Base-by-base conservation (phyloP, 2,329 filamentous ascomycete genomes). In the Hymenoscyphus scutula region DNA sequence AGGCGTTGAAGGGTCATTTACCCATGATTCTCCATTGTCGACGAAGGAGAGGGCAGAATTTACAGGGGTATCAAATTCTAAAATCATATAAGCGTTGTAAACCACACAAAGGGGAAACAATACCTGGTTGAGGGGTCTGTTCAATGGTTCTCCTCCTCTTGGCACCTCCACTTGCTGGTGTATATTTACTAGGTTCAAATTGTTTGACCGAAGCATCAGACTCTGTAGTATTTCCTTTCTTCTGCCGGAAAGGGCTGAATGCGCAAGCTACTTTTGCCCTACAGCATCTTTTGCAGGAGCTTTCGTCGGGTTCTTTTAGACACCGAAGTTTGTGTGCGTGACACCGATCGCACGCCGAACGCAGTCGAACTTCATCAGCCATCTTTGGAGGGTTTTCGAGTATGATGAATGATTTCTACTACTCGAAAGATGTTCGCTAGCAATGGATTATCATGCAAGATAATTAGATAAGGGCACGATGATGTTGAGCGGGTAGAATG, bases 251-350 rank as follows among this genome's bases (percentile, higher is more conserved):
- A 11, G 79, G 79, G 38, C 79, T 81, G 67, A 79, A 82, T 53
- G 78, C 61, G 62, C 79, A 82, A 5, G 71, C 53, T 1, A 74
- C 71, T 32, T 73, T 71, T 25, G 78, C 78, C 65, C 77, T 81
- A 25, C 72, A 65, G 64, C 79, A 82, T 32, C 79, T 76, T 8
- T 73, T 72, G 65, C 79, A 82, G 11, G 69, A 68, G 5, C 70
- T 61, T 30, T 73, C 73, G 0, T 75, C 76, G 0, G 73, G 62
- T 30, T 74, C 72, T 59, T 79, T 79, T 5, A 77, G 76, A 58
- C 80, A 82, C 69, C 75, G 75, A 13, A 81, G 72, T 68, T 82
- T 81, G 45, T 82, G 80, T 19, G 74, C 73, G 63, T 81, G 79
- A 48, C 80, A 82, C 48, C 80, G 72, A 68, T 79, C 77, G 63